These are phyloP conservation scores for Fusarium austroafricanum DNA, from an alignment of 2,329 filamentous ascomycete species.

Conservation along the genomic window DNA sequence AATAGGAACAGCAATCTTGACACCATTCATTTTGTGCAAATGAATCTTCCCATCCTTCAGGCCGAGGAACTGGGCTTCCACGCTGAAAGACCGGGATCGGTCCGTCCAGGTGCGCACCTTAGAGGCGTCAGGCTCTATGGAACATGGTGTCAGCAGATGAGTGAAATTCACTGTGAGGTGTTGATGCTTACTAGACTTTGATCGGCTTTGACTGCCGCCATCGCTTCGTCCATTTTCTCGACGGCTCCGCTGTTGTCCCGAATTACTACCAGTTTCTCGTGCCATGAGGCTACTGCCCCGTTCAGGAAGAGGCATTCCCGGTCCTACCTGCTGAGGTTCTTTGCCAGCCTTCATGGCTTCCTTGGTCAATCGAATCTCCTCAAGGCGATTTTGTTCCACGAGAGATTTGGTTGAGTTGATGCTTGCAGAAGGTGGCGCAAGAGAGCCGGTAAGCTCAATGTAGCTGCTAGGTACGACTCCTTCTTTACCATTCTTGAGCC, in stretches of 20 bases:
- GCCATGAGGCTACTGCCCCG: conserved; percentile 82
- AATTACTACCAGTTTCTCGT: conserved; percentile 74
- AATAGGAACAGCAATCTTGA: conserved; percentile 97
- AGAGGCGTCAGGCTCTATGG: conserved; percentile 79
- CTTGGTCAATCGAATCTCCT: conserved; percentile 86
- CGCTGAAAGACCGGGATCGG: conserved; percentile 93
- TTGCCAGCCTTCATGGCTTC: conserved; percentile 77
- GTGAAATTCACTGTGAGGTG: neutral
- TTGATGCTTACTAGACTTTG: conserved; percentile 76
- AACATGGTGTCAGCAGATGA: conserved; percentile 20
- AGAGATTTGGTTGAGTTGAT: conserved; percentile 68
- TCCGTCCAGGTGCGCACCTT: conserved; percentile 96
- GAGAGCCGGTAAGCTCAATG: conserved; percentile 83
- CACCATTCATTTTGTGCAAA: conserved; percentile 95
- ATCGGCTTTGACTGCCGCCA: conserved; percentile 62
- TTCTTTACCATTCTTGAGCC: conserved; percentile 91
- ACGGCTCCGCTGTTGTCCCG: conserved; percentile 75
- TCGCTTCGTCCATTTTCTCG: conserved; percentile 75
- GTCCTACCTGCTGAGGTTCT: conserved; percentile 75
- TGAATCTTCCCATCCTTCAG: conserved; percentile 97
- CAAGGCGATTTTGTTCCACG: conserved; percentile 80
- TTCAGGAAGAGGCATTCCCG: conserved; percentile 79
- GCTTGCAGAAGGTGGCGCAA: conserved; percentile 63
- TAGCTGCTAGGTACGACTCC: conserved; percentile 98
- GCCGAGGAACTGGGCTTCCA: conserved; percentile 95